Conservation (phyloP, 2,329 filamentous ascomycete species). For the Pseudogymnoascus sp. region DNA sequence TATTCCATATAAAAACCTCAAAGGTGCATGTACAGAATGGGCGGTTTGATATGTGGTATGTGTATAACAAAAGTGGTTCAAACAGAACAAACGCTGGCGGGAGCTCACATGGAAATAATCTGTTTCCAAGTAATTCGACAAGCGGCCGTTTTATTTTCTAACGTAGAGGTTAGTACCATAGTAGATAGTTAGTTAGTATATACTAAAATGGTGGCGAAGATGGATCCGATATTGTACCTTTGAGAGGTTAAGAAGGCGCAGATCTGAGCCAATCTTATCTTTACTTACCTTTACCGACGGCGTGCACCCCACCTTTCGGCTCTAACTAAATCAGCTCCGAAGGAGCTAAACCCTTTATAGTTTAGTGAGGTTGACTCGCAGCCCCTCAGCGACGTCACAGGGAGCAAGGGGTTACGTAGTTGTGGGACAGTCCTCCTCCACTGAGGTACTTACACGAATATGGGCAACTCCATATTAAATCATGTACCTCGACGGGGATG, state of each 20-base stretch:
- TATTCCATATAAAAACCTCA: constrained; percentile 1
- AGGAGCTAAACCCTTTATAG: not conserved
- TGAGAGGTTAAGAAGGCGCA: not conserved
- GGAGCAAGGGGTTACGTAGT: constrained; percentile 1
- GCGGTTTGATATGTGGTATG: not conserved
- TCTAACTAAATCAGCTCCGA: constrained; percentile 7
- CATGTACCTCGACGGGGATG: not conserved
- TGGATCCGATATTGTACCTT: constrained; percentile 4
- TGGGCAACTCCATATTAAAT: not conserved
- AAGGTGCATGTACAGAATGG: not conserved
- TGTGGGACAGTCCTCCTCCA: not conserved
- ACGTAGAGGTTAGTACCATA: not conserved
- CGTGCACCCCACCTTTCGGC: not conserved
- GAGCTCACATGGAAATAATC: constrained; percentile 7
- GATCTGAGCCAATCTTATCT: constrained; percentile 5
- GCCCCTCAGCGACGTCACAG: constrained; percentile 7
- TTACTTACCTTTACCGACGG: not conserved
- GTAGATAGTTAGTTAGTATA: too few relatives aligned
- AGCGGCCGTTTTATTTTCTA: constrained; percentile 7
- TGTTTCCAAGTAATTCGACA: constrained; percentile 6
- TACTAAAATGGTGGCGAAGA: constrained; percentile 9
- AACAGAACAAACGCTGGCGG: not conserved
- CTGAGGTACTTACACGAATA: not conserved
- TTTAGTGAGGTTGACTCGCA: not conserved
- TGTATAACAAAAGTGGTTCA: not conserved